Percentiles rank a stretch among this genome's conserved stretches.
These are phyloP conservation scores for Ophiostoma populinum DNA, from an alignment of 2,329 filamentous ascomycete species.

Conservation along the genomic window DNA sequence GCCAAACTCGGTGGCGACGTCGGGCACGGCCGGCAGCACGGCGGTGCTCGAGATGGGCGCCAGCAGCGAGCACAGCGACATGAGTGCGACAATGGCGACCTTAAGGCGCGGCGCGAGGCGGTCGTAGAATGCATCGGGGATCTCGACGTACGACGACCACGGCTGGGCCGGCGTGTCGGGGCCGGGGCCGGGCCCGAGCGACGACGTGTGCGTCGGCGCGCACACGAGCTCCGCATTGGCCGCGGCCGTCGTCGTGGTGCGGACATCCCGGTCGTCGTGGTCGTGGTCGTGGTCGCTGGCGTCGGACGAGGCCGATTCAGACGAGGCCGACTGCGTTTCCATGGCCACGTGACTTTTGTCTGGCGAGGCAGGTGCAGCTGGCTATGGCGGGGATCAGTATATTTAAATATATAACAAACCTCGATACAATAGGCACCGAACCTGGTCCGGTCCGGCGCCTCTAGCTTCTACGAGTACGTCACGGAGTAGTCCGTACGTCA, in stretches of 20 bases:
- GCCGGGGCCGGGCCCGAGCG: slow-evolving; percentile 14
- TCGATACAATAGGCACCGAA: too few relatives aligned
- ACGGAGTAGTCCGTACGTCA: too few relatives aligned
- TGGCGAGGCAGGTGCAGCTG: too few relatives aligned
- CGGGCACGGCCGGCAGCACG: slow-evolving; percentile 46
- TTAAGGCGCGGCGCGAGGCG: slow-evolving; percentile 46
- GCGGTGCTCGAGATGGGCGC: slow-evolving; percentile 53
- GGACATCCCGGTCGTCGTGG: slow-evolving; percentile 3
- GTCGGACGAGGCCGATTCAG: slow-evolving; percentile 1
- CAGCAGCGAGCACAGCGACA: slow-evolving; percentile 61
- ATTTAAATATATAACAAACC: too few relatives aligned
- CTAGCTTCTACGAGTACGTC: too few relatives aligned
- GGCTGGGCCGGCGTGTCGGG: slow-evolving; percentile 15
- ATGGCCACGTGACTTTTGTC: too few relatives aligned
- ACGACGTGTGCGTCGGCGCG: slow-evolving; percentile 13
- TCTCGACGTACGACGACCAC: slow-evolving; percentile 18
- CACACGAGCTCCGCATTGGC: slow-evolving; percentile 4
- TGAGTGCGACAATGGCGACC: slow-evolving; percentile 44
- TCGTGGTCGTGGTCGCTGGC: slow-evolving; percentile 3
- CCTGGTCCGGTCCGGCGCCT: too few relatives aligned
- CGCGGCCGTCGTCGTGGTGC: background rate
- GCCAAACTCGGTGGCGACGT: slow-evolving; percentile 41
- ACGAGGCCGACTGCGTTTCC: background rate
- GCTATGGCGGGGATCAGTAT: too few relatives aligned
- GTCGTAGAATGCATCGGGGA: slow-evolving; percentile 44